Conservation (phyloP, 305 asterid species). For the Galium porrigens region DNA sequence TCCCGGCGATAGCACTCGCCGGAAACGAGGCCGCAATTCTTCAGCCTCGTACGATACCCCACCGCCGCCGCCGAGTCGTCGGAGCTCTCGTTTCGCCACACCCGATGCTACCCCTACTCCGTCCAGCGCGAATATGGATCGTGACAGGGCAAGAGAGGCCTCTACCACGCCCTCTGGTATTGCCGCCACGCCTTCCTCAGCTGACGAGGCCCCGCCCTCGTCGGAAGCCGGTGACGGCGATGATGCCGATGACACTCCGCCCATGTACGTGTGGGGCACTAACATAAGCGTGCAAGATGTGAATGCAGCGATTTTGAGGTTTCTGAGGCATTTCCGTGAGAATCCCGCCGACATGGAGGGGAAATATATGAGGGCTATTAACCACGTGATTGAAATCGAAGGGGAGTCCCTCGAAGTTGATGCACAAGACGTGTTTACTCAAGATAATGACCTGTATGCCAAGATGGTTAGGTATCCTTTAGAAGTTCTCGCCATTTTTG, state of each 20-base stretch:
- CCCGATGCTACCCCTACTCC: constrained; percentile 68
- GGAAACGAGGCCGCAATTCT: constrained; percentile 48
- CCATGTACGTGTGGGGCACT: constrained; percentile 91
- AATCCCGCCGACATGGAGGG: constrained; percentile 51
- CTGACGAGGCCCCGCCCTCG: constrained; percentile 49
- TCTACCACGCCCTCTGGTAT: constrained; percentile 30
- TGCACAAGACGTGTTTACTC: constrained; percentile 59
- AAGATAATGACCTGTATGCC: constrained; percentile 58
- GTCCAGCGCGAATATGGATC: constrained; percentile 31
- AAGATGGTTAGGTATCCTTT: constrained; percentile 90
- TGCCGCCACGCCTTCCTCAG: constrained; percentile 52
- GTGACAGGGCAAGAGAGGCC: constrained; percentile 32
- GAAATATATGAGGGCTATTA: constrained; percentile 60
- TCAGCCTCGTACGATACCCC: constrained; percentile 47
- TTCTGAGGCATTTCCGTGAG: constrained; percentile 70
- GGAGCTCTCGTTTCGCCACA: constrained; percentile 39
- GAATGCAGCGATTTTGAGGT: constrained; percentile 63
- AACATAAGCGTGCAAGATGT: constrained; percentile 84
- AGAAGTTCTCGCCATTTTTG: constrained; percentile 84
- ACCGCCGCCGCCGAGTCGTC: constrained; percentile 21
- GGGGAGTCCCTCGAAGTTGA: constrained; percentile 94
- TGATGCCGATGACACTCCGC: constrained; percentile 52
- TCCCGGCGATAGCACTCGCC: constrained; percentile 45
- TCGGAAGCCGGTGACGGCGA: constrained; percentile 63
- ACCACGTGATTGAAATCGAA: constrained; percentile 61